Base-by-base conservation (phyloP, 2,329 filamentous ascomycete species). In the Aspergillus fumigatus region DNA sequence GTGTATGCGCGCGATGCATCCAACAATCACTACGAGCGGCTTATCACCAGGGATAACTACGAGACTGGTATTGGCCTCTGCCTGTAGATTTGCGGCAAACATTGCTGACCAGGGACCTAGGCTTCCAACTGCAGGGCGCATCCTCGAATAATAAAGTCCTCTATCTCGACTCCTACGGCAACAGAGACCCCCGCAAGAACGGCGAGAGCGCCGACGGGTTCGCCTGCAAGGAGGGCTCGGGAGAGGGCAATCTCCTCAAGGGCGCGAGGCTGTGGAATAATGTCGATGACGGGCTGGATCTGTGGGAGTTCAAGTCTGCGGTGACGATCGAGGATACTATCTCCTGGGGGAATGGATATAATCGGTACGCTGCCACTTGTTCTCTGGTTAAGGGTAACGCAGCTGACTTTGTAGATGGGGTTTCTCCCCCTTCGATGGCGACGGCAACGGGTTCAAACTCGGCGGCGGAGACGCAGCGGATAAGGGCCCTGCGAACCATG, bases 391-490 rank as follows among this genome's bases (percentile, higher is more conserved):
- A 26, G 4, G 27, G 4, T 29, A n/a, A 10, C 9, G 6, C 10
- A 21, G 19, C 26, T 54, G 14, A 54, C 45, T 5, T 2, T 35
- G 11, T 27, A 62, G 60, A 53, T 62, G 60, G 60, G 51, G 26
- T 19, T 62, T 62, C 53, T 50, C 52, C 10, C 59, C 60, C 14
- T 62, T 62, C 41, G 56, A 62, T 56, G 60, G 60, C 11, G 60
- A 62, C 51, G 60, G 60, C 25, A 62, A 62, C 40, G 60, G 60
- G n/a, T 62, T 56, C 51, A 62, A 62, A 10, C 59, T 62, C 10
- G 60, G 60, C 32, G 60, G 60, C 41, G 60, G 60, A 45, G 55
- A 59, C 32, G 60, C 55, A 3, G 59, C 52, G 1, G 59, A 61
- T 19, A 62, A 54, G 9, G 59, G 54, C 2, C 59, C 59, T 1